Evolutionary conservation across 176 grass and related monocot species (phyloP), one percentile per base, ranked within the genome.

Genomic region (Dactylis glomerata): DNA sequence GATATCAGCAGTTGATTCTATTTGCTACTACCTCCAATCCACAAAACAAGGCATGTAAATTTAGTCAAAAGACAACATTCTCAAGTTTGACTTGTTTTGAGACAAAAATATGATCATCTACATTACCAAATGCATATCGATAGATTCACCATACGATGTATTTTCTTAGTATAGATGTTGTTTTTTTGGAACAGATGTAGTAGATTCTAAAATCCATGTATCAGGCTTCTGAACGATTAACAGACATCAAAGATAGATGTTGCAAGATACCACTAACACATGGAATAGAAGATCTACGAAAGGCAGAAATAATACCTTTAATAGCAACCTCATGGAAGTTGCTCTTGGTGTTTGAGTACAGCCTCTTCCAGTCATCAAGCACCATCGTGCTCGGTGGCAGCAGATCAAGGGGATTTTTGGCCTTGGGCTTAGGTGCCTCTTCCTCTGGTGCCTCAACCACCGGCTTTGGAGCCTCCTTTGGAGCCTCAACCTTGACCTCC

Each of bases 341-440:
- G 70, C 91, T 98, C 78, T 98, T 98, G 22, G 96, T 98, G 84
- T 98, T 98, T 15, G 96, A 98, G 76, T 98, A 98, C 6, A 98
- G 78, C 86, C 96, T 90, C 89, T 98, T 98, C 96, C 96, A 98
- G 73, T 98, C 96, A 77, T 98, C 96, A 77, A 98, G 91, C 40
- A 98, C 86, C 96, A 98, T 98, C 73, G 86, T 93, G 78, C 96
- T 98, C 4, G 96, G 93, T 57, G 96, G 96, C 68, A 99, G 78
- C 71, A 94, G 86, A 69, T 99, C 96, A 13, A 99, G 85, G 38
- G 96, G 93, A 83, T 99, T 96, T 49, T 99, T 99, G 6, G 89
- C 47, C 62, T 99, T 99, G 0, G 93, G 96, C 63, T 99, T 99
- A 14, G 96, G 96, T 75, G 96, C 93, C 87, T 95, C 95, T 84